A percentile compares a stretch with the other conserved stretches of the same genome.
Conservation (phyloP, 345 rosid species). For the Viola odorata region DNA sequence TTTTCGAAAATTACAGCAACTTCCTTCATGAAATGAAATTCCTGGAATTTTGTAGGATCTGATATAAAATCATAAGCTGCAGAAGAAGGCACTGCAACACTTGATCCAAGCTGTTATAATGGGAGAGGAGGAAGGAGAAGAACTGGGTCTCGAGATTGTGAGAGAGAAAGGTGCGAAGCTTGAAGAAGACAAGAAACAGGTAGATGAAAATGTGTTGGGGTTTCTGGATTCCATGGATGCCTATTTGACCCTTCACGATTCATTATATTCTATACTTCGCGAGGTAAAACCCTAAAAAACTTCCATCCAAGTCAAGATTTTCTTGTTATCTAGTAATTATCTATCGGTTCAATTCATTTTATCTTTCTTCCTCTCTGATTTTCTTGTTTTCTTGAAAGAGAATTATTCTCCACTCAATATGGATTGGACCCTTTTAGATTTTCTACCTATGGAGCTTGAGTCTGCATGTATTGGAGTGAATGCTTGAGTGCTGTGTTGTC, state of each 20-base stretch:
- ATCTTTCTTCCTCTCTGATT: no score
- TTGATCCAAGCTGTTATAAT: not conserved
- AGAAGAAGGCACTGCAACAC: not conserved
- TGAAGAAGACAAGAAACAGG: not conserved
- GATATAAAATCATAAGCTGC: not conserved
- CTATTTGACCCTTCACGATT: conserved; percentile 52
- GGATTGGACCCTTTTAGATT: no score
- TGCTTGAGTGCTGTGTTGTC: no score
- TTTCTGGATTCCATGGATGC: conserved; percentile 76
- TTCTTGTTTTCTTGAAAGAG: no score
- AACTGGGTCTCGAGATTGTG: not conserved
- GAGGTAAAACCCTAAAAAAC: conserved; percentile 40
- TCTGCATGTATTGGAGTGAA: no score
- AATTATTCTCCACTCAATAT: not conserved
- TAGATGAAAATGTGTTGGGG: conserved; percentile 38
- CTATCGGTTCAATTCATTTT: not conserved
- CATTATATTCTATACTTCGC: conserved; percentile 61
- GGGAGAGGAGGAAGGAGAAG: conserved; percentile 7
- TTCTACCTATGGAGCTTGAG: no score
- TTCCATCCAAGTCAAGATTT: not conserved
- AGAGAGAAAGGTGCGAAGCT: not conserved
- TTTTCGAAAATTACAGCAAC: not conserved
- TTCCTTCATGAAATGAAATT: no score
- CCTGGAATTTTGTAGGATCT: no score
- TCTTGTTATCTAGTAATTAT: no score